Evolutionary conservation across 352 stramenopile species (phyloP).

Genomic region (Pythium biforme): DNA sequence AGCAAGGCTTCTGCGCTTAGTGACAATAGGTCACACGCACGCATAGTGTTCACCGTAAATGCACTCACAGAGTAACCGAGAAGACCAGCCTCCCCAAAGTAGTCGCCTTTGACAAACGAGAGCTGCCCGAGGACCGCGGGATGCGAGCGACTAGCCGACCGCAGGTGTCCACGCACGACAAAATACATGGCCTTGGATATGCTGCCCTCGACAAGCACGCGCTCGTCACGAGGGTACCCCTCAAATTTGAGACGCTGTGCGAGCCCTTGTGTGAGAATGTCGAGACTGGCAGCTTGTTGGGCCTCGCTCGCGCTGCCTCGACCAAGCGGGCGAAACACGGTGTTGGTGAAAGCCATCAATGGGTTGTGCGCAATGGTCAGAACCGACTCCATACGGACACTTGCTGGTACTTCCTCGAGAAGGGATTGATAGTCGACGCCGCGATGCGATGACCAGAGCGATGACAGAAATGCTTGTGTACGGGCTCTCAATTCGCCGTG

Average conservation of each 20-base stretch:
- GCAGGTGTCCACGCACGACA: constrained; percentile 50
- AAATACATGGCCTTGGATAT: constrained; percentile 74
- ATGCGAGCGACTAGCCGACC: constrained; percentile 34
- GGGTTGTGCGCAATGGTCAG: constrained; percentile 45
- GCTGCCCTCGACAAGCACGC: constrained; percentile 59
- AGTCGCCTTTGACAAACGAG: constrained; percentile 48
- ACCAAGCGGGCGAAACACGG: constrained; percentile 45
- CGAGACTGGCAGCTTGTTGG: constrained; percentile 21
- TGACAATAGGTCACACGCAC: constrained; percentile 58
- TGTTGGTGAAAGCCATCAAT: constrained; percentile 36
- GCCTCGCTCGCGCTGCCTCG: constrained; percentile 13
- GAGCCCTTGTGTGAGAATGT: constrained; percentile 38
- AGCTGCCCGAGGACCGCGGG: constrained; percentile 20
- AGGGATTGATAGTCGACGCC: constrained; percentile 62
- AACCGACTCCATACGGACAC: constrained; percentile 51
- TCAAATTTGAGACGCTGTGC: constrained; percentile 54
- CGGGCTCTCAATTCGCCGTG: constrained; percentile 38
- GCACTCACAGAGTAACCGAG: constrained; percentile 49
- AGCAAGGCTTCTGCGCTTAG: constrained; percentile 43
- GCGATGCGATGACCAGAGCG: constrained; percentile 59
- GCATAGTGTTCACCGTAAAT: constrained; percentile 47
- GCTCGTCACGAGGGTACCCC: constrained; percentile 56
- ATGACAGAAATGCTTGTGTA: constrained; percentile 54
- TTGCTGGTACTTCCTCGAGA: constrained; percentile 46
- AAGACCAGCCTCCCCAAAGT: constrained; percentile 61